Evolutionary conservation across 192 early-diverging fungal species (phyloP), one percentile per base, ranked within the genome.

Genomic region (Umbelopsis sp.): DNA sequence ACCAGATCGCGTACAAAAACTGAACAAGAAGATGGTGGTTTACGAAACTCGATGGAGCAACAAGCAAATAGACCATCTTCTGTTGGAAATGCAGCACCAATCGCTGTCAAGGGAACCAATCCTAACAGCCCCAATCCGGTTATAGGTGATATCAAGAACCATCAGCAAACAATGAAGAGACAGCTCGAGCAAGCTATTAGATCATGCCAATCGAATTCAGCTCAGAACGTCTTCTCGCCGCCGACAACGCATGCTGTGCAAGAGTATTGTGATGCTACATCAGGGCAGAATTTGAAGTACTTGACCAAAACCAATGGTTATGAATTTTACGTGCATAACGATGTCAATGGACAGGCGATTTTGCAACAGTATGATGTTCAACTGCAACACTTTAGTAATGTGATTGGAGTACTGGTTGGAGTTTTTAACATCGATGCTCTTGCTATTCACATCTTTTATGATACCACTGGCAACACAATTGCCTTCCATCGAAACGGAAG

Each of bases 401-500:
- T 90, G 7, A 45, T 88, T n/a, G 80, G 69, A 45, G 65, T 67
- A 0, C 72, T 90, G 0, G 76, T 74, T 0, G 81, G 74, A 1
- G 91, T 95, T 22, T 96, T 95, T 82, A 79, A 82, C n/a, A 45
- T 96, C 1, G 66, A 74, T 7, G 53, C 72, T 0, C 69, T 76
- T 24, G 80, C 86, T 0, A 72, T 97, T 25, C 92, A 95, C 66
- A 83, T 97, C 16, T 97, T 89, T 65, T 95, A 85, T 74, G 94
- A 97, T 79, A 67, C 70, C 1, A 74, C 83, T 32, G 92, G 91
- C 2, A 68, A 80, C 0, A 85, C 91, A 1, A 89, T 96, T 75
- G 94, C 94, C 3, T 96, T 97, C 71, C 94, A 96, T 69, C 83
- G 90, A 3, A 86, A 83, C 38, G 82, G 87, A 0, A 79, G 87